Evolutionary conservation across 257 asterid genomes (phyloP).

Genomic region (Striga asiatica): DNA sequence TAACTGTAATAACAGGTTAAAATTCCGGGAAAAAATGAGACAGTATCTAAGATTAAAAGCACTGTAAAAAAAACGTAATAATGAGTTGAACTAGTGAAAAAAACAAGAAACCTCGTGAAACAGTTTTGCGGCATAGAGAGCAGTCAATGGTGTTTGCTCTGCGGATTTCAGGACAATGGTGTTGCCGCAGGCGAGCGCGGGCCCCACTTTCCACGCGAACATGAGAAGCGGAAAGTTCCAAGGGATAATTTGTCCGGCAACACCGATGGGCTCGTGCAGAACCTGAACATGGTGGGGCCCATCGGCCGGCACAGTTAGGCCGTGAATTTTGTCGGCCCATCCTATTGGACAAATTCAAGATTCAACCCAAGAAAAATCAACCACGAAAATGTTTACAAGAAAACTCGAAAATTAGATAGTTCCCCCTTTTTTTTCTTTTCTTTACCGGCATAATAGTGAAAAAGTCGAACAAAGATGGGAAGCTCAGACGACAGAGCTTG

Average conservation of each 20-base stretch:
- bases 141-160: constrained; percentile 78
- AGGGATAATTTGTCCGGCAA: constrained; percentile 71
- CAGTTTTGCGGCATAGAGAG: constrained; percentile 55
- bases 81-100: no score
- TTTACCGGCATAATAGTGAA: constrained; percentile 68
- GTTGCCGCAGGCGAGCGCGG: constrained; percentile 70
- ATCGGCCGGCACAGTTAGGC: constrained; percentile 65
- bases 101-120: constrained; percentile 72
- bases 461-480: constrained; percentile 40
- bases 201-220: constrained; percentile 80
- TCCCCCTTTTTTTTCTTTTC: not conserved
- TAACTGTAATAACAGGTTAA: not conserved
- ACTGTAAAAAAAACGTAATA: not conserved
- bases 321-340: constrained; percentile 81
- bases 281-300: constrained; percentile 54
- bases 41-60: no score
- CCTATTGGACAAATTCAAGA: constrained; percentile 23
- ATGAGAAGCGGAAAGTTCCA: constrained; percentile 81
- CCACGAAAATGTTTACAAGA: not conserved
- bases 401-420: not conserved
- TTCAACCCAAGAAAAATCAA: not conserved
- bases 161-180: constrained; percentile 72
- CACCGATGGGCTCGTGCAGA: constrained; percentile 85
- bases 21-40: not conserved
- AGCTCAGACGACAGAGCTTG: constrained; percentile 50